Base-by-base conservation (phyloP, 2,329 filamentous ascomycete species). In the Aspergillus pseudoglaucus region DNA sequence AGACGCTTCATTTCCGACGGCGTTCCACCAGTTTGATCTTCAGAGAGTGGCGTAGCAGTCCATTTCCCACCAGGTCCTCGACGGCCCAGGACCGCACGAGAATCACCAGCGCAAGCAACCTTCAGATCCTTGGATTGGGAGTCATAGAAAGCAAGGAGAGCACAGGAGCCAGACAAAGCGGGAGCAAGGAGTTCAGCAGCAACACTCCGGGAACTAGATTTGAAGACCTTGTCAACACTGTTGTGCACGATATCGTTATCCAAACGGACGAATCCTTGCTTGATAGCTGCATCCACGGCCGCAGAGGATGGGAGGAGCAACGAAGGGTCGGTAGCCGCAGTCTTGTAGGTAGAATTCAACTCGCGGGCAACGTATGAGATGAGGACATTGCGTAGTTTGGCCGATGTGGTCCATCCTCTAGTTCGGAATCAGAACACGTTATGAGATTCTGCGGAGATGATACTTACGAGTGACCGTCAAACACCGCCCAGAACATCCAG, bases 401-500 rank as follows among this genome's bases (percentile, higher is more conserved):
- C 93, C 35, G 93, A 97, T 6, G 93, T 98, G 4, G 93, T 96
- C 93, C 93, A 98, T 58, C 93, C 93, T 41, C 89, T 94, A 58
- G 32, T 38, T 48, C 35, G 12, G 42, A 44, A 45, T 65, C 44
- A 60, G 53, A 27, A 42, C 3, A 35, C 46, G 23, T 42, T 14
- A 39, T 40, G 47, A 44, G 47, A 42, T 50, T 9, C 14, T 33
- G 33, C 2, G 4, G 12, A 35, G 15, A 20, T 5, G 9, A 25
- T 39, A 79, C 80, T 69, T 74, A 91, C 88, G 88, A 88, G 70
- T 98, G 93, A 0, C 93, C 93, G 64, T 98, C 93, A 68, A 97
- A 98, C 15, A 98, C 90, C 49, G 90, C 93, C 93, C 94, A 98
- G 68, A 98, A 98, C 90, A 97, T 97, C 93, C 93, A 98, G 69